These are phyloP conservation scores for Entoloma clypeatum DNA, from an alignment of 1,284 basidiomycete genomes.

Conservation along the genomic window DNA sequence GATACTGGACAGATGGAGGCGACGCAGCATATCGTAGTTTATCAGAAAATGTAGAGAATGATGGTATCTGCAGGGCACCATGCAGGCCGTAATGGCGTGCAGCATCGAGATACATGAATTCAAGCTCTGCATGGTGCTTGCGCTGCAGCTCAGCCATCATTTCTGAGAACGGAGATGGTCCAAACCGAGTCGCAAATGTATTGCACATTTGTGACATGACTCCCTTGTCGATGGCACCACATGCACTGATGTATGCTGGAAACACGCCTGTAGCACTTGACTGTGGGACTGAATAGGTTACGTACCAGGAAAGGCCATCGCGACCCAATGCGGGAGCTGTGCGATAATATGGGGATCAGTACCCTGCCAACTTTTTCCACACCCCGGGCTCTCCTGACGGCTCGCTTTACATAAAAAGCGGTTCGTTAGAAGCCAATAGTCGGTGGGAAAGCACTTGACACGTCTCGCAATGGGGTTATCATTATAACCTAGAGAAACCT, in stretches of 20 bases:
- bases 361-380: background rate
- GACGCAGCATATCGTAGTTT: background rate
- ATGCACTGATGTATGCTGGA: constrained; percentile 2
- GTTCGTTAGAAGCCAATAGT: constrained; percentile 1
- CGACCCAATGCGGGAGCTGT: too few relatives aligned
- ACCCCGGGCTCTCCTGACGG: background rate
- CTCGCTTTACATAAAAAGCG: constrained; percentile 1
- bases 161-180: background rate
- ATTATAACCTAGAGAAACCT: constrained; percentile 1
- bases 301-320: too few relatives aligned
- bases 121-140: background rate
- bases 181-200: background rate
- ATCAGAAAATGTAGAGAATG: constrained; percentile 1
- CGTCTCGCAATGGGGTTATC: too few relatives aligned
- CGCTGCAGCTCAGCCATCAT: constrained; percentile 1
- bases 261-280: background rate
- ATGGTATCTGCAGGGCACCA: too few relatives aligned
- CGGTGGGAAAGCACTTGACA: too few relatives aligned
- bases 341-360: constrained; percentile 1
- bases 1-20: constrained; percentile 1
- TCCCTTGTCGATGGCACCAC: too few relatives aligned
- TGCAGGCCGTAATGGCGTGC: too few relatives aligned
- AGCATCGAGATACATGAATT: background rate
- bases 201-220: too few relatives aligned
- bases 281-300: background rate